Conservation (phyloP, 2,329 filamentous ascomycete genomes). For the Curvularia spicifera region DNA sequence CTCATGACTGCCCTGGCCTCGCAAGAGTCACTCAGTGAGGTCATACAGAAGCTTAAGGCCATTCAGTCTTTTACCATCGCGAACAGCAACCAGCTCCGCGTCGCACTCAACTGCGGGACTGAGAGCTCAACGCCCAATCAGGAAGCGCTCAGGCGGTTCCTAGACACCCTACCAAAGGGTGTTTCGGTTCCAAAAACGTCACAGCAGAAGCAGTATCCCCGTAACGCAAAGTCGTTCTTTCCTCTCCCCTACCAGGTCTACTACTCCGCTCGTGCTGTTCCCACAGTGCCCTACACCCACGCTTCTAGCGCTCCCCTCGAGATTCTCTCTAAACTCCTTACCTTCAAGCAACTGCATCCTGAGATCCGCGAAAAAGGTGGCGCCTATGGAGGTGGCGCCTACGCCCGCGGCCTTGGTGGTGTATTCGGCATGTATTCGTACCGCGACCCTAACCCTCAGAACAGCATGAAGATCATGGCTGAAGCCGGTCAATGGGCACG, state of each 20-base stretch:
- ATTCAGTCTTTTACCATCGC: slow-evolving; percentile 82
- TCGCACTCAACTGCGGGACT: slow-evolving; percentile 83
- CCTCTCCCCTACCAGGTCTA: slow-evolving; percentile 96
- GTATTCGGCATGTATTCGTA: slow-evolving; percentile 96
- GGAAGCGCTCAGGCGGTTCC: slow-evolving; percentile 72
- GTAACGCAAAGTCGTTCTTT: slow-evolving; percentile 77
- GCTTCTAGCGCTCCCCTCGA: slow-evolving; percentile 79
- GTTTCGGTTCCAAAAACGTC: slow-evolving; percentile 39
- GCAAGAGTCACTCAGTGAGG: slow-evolving; percentile 73
- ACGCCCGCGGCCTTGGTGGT: slow-evolving; percentile 78
- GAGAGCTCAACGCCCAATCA: slow-evolving; percentile 76
- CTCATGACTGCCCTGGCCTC: slow-evolving; percentile 80
- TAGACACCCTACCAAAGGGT: slow-evolving; percentile 62
- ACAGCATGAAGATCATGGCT: slow-evolving; percentile 83
- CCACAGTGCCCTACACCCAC: slow-evolving; percentile 83
- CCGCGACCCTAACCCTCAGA: slow-evolving; percentile 91
- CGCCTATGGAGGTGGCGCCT: slow-evolving; percentile 92
- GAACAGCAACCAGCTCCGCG: slow-evolving; percentile 71
- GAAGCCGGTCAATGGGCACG: slow-evolving; percentile 83
- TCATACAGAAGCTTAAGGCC: slow-evolving; percentile 81
- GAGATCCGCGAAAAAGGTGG: slow-evolving; percentile 98
- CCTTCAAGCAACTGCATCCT: slow-evolving; percentile 94
- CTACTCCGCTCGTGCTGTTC: slow-evolving; percentile 82
- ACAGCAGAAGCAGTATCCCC: slow-evolving; percentile 48
- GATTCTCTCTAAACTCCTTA: slow-evolving; percentile 88